Evolutionary conservation across 768 basidiomycete species (phyloP).

Genomic region (Pisolithus orientalis): DNA sequence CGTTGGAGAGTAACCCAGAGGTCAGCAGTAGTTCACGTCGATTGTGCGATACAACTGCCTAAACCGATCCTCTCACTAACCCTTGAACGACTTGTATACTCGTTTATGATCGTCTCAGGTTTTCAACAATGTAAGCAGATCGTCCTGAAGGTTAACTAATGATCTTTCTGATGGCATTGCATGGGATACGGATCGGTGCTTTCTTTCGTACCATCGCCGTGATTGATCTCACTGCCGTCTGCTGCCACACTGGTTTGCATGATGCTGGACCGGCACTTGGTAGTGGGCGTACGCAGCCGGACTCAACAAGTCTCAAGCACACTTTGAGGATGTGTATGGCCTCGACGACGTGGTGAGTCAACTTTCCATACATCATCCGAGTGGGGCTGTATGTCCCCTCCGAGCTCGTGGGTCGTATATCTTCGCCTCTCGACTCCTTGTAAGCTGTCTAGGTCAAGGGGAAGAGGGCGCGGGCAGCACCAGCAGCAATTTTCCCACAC

Average conservation of each 20-base stretch:
- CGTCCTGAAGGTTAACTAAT: background rate
- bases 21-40: conserved; percentile 20
- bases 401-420: background rate
- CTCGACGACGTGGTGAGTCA: conserved; percentile 55
- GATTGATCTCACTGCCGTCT: background rate
- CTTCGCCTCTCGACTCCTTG: no score
- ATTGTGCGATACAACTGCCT: conserved; percentile 2
- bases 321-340: conserved; percentile 70
- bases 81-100: background rate
- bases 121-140: conserved; percentile 23
- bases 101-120: conserved; percentile 12
- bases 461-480: no score
- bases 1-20: conserved; percentile 71
- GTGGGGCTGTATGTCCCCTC: background rate
- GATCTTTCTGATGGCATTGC: background rate
- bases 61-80: background rate
- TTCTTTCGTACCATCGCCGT: background rate
- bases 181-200: background rate
- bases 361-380: background rate
- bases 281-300: conserved; percentile 73
- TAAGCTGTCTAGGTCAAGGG: no score
- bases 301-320: conserved; percentile 39
- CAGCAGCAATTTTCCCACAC: background rate
- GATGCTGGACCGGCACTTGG: background rate
- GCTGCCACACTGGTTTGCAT: background rate